These are phyloP conservation scores for Orychophragmus violaceus DNA, from an alignment of 345 rosid genomes.

Conservation along the genomic window DNA sequence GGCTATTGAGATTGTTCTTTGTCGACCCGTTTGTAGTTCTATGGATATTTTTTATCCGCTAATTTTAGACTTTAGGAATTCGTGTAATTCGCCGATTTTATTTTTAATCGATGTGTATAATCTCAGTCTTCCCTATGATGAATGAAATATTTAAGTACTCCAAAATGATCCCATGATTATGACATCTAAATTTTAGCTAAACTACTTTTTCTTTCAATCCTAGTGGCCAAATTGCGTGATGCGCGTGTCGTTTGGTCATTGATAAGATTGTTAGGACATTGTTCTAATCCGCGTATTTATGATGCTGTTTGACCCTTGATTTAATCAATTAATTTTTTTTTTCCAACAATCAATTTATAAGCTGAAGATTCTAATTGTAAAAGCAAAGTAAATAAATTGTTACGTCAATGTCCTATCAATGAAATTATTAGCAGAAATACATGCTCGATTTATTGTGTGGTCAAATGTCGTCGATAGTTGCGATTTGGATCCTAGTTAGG, in stretches of 20 bases:
- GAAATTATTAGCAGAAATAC: neutral
- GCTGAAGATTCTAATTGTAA: neutral
- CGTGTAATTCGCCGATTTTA: too few relatives aligned
- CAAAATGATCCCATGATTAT: slow-evolving; percentile 1
- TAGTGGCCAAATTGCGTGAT: slow-evolving; percentile 16
- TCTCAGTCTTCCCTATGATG: too few relatives aligned
- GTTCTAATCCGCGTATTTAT: slow-evolving; percentile 25
- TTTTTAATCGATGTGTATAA: too few relatives aligned
- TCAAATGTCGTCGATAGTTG: neutral
- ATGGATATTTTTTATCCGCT: too few relatives aligned
- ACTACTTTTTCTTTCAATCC: neutral
- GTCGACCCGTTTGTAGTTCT: too few relatives aligned
- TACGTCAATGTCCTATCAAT: slow-evolving; percentile 19
- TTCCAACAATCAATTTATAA: too few relatives aligned
- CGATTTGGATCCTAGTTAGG: slow-evolving; percentile 27
- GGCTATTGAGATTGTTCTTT: too few relatives aligned
- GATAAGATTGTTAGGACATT: slow-evolving; percentile 37
- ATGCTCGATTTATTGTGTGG: neutral
- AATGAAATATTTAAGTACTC: too few relatives aligned
- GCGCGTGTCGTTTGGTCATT: slow-evolving; percentile 45
- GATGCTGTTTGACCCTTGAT: slow-evolving; percentile 17
- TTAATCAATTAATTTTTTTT: too few relatives aligned
- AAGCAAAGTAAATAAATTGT: neutral
- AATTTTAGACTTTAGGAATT: too few relatives aligned
- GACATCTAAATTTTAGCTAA: slow-evolving; percentile 9